A percentile compares a stretch with the other conserved stretches of the same genome.
Conservation (phyloP, 2,329 filamentous ascomycete genomes). For the Arthrocladium fulminans region DNA sequence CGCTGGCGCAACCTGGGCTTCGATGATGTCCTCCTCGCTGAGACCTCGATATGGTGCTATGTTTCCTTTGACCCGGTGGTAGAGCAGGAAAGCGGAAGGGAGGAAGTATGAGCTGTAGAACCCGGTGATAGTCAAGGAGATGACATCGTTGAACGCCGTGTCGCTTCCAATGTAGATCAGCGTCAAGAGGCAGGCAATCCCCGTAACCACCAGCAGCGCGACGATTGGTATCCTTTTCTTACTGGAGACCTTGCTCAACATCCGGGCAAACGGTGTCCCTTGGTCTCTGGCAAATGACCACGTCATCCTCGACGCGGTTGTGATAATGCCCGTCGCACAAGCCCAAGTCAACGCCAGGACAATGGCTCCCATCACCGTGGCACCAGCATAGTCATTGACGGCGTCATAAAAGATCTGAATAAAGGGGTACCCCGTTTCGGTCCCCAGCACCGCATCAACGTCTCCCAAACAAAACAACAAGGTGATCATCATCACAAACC, state of each 20-base stretch:
- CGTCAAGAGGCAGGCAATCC: constrained; percentile 16
- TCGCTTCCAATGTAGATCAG: constrained; percentile 25
- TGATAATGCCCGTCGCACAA: constrained; percentile 23
- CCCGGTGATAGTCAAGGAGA: constrained; percentile 28
- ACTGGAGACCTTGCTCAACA: constrained; percentile 25
- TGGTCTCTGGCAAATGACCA: constrained; percentile 22
- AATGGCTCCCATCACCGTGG: constrained; percentile 23
- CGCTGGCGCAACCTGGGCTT: constrained; percentile 17
- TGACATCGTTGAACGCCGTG: constrained; percentile 24
- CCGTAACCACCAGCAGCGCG: constrained; percentile 14
- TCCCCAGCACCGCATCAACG: constrained; percentile 25
- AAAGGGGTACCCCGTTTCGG: constrained; percentile 27
- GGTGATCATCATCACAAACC: constrained; percentile 30
- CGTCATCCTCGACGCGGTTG: constrained; percentile 22
- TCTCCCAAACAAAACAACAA: constrained; percentile 29
- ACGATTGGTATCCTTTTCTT: constrained; percentile 16
- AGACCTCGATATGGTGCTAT: constrained; percentile 30
- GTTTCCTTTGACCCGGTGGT: constrained; percentile 29
- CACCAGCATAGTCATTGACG: constrained; percentile 20
- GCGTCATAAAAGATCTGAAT: constrained; percentile 26
- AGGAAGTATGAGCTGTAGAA: constrained; percentile 32
- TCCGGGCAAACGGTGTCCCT: constrained; percentile 18
- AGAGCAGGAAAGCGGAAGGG: constrained; percentile 27
- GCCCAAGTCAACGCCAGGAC: constrained; percentile 24
- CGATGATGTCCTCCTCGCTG: constrained; percentile 19